Evolutionary conservation across 352 stramenopile species (phyloP), one percentile per base, ranked within the genome.

Genomic region (Phytophthora macrochlamydospora): DNA sequence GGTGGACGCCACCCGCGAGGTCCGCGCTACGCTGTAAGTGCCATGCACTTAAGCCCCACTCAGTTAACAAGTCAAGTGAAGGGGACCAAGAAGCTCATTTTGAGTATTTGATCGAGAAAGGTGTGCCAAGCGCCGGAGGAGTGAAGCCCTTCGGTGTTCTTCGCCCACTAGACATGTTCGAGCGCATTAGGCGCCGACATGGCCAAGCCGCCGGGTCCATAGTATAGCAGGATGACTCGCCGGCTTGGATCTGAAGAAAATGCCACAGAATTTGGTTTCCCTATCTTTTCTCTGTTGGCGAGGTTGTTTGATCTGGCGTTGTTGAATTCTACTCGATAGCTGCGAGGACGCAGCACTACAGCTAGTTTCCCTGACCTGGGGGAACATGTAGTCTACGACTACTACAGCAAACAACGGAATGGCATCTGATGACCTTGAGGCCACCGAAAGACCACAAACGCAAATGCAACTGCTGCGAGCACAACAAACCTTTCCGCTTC

Each of bases 1-100:
- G 86, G 91, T 97, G 29, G 83, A 90, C 57, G 91, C 89, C 48
- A 92, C 86, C 31, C 73, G 67, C 31, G 76, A 90, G 67, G 86
- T 94, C 29, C 84, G 86, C 59, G 86, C 83, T 59, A 75, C 75
- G 51, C 73, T 92, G 43, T 83, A 85, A 75, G 59, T 45, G 46
- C 13, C 7, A 2, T 50, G 49, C 35, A 43, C n/a, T 6, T 32
- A 14, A 28, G 6, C 4, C 1, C 30, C 38, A 45, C 32, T 8
- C 43, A 33, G 24, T 2, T 53, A 13, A 46, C 30, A 29, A 40
- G 29, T 14, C 12, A 13, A 6, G n/a, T 28, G 4, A 30, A 53
- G 44, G 59, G 69, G 40, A 67, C 51, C 43, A 62, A 62, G 46
- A 67, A 73, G 51, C 51, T 65, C 64, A 38, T 59, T 71, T 45